Base-by-base conservation (phyloP, 176 grass and related monocot genomes). In the Carex cristatella region DNA sequence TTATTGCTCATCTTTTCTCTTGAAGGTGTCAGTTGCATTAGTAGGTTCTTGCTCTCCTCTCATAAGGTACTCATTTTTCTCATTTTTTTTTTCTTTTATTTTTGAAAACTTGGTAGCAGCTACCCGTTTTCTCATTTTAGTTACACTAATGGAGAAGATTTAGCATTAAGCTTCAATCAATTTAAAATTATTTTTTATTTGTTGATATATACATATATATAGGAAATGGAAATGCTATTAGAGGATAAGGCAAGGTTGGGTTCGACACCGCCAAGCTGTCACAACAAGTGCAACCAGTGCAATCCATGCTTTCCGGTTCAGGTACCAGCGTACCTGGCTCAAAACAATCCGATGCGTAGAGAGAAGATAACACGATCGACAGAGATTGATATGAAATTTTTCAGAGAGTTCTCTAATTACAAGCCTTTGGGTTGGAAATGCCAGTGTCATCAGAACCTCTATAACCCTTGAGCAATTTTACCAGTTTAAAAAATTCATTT, bases 351-450 rank as follows among this genome's bases (percentile, higher is more conserved):
- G 71, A 13, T 86, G 44, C 4, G 0, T 28, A 59, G 3, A 7
- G 69, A 13, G 30, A 84, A 40, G 35, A 48, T 10, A 9, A 11
- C 10, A 23, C 54, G n/a, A 51, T 27, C 65, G 35, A 44, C 54
- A 10, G 48, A 63, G 12, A 64, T 68, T 59, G 23, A 85, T 28
- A 54, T 27, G 48, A 19, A 79, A 78, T 82, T 80, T 61, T 88
- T 88, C 79, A 69, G 60, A 18, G 87, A 86, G 85, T 89, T 89
- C 91, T 89, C 96, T 84, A 95, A 99, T 86, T 99, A 99, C 93
- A 99, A 95, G 81, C 96, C 96, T 67, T 23, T 99, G 16, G 93
- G 92, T 32, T 99, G 96, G 96, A 99, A 94, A 87, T 99, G 93
- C 91, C 80, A 89, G 76, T 99, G 96, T 78, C 80, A 83, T 40